These are phyloP conservation scores for Triangularia setosa DNA, from an alignment of 2,329 filamentous ascomycete species.

Conservation along the genomic window DNA sequence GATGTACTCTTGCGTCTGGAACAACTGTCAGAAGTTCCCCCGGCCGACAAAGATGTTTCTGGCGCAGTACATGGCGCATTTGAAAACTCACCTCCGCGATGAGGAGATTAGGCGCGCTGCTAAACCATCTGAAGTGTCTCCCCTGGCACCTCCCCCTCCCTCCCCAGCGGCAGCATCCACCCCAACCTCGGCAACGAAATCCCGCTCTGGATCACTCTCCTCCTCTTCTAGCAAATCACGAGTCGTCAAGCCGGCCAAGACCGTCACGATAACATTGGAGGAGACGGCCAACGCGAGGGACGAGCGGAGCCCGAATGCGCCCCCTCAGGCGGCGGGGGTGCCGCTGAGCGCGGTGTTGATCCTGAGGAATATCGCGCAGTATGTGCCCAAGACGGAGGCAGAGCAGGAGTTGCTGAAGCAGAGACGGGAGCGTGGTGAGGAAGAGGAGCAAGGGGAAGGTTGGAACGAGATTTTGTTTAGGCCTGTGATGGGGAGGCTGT, in stretches of 20 bases:
- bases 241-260: constrained; percentile 53
- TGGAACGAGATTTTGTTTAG: constrained; percentile 68
- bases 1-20: constrained; percentile 62
- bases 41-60: constrained; percentile 43
- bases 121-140: background rate
- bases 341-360: constrained; percentile 76
- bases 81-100: constrained; percentile 58
- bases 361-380: constrained; percentile 71
- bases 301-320: constrained; percentile 54
- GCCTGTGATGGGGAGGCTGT: constrained; percentile 60
- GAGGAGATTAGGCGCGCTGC: constrained; percentile 23
- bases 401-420: constrained; percentile 51
- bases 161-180: background rate
- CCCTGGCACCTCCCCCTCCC: background rate
- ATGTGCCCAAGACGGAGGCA: constrained; percentile 57
- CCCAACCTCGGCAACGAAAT: background rate
- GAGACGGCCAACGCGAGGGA: constrained; percentile 55
- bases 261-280: constrained; percentile 51
- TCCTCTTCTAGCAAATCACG: constrained; percentile 15
- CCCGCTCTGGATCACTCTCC: background rate
- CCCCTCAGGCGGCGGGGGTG: constrained; percentile 66
- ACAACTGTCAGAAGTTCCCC: constrained; percentile 56
- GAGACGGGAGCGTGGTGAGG: background rate
- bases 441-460: background rate
- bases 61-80: constrained; percentile 55